Evolutionary conservation across 2,329 filamentous ascomycete species (phyloP).

Genomic region (Aspergillus pseudonomiae): DNA sequence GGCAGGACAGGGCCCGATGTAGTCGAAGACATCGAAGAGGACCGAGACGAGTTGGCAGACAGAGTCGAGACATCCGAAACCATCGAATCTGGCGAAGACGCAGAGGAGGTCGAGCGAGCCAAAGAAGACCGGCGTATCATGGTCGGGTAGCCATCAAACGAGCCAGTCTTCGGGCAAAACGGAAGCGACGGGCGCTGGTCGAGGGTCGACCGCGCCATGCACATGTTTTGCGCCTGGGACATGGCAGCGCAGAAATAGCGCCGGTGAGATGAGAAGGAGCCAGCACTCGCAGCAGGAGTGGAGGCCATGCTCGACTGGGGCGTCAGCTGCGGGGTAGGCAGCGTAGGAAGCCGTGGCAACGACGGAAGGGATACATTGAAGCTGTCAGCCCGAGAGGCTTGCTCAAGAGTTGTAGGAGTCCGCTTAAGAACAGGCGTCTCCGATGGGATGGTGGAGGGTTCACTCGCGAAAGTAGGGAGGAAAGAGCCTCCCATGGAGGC

Average conservation of each 20-base stretch:
- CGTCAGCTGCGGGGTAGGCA: conserved; percentile 66
- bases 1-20: conserved; percentile 36
- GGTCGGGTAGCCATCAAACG: conserved; percentile 52
- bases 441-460: conserved; percentile 27
- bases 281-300: conserved; percentile 65
- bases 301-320: conserved; percentile 56
- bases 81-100: conserved; percentile 65
- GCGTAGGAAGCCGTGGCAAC: conserved; percentile 56
- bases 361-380: conserved; percentile 54
- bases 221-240: conserved; percentile 59
- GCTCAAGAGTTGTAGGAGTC: conserved; percentile 54
- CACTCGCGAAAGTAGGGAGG: conserved; percentile 21
- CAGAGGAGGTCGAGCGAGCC: conserved; percentile 55
- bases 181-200: conserved; percentile 52
- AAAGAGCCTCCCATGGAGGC: conserved; percentile 13
- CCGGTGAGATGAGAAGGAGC: conserved; percentile 51
- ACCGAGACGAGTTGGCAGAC: conserved; percentile 58
- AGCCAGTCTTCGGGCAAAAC: conserved; percentile 39
- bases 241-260: conserved; percentile 63
- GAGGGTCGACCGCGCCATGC: conserved; percentile 58
- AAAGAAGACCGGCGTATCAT: conserved; percentile 53
- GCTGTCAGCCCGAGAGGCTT: conserved; percentile 47
- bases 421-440: conserved; percentile 33
- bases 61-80: conserved; percentile 61
- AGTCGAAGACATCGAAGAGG: conserved; percentile 47